These are phyloP conservation scores for Globisporangium cylindrosporum DNA, from an alignment of 352 stramenopile genomes.

Conservation along the genomic window DNA sequence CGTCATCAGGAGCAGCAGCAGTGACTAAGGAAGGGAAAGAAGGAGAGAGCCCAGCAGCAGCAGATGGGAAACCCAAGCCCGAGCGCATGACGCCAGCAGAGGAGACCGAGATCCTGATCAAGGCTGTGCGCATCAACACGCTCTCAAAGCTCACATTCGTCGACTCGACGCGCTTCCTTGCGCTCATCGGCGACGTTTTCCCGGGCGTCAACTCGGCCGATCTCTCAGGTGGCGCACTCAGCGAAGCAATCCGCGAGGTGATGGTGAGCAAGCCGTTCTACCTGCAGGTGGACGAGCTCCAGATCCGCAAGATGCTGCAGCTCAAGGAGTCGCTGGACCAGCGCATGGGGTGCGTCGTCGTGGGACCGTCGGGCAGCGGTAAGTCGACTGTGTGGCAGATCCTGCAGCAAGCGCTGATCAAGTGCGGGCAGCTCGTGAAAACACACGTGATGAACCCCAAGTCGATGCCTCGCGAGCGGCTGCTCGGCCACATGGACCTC, in stretches of 20 bases:
- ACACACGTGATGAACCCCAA: slow-evolving; percentile 97
- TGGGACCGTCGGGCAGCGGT: slow-evolving; percentile 90
- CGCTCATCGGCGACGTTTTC: slow-evolving; percentile 93
- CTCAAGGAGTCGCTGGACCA: slow-evolving; percentile 95
- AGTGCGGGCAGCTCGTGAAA: slow-evolving; percentile 85
- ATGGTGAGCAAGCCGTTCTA: slow-evolving; percentile 89
- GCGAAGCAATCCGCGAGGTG: slow-evolving; percentile 84
- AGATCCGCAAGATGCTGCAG: slow-evolving; percentile 95
- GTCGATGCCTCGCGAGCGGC: slow-evolving; percentile 89
- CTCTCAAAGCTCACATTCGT: slow-evolving; percentile 94
- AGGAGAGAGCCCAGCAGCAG: background rate
- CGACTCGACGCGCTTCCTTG: slow-evolving; percentile 89
- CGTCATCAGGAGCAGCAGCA: background rate
- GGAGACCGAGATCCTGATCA: slow-evolving; percentile 93
- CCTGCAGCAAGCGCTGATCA: slow-evolving; percentile 84
- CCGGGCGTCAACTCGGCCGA: slow-evolving; percentile 83
- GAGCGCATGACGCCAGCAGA: slow-evolving; percentile 54
- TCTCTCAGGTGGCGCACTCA: slow-evolving; percentile 76
- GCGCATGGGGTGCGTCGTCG: slow-evolving; percentile 94
- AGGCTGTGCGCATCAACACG: slow-evolving; percentile 94
- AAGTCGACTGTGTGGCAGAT: slow-evolving; percentile 95
- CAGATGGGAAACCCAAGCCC: background rate
- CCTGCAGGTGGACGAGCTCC: slow-evolving; percentile 85
- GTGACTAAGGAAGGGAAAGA: slow-evolving; percentile 17
- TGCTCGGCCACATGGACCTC: slow-evolving; percentile 94